phyloP scores from a whole-genome alignment of 768 basidiomycete genomes.

The Lactarius psammicola region DNA sequence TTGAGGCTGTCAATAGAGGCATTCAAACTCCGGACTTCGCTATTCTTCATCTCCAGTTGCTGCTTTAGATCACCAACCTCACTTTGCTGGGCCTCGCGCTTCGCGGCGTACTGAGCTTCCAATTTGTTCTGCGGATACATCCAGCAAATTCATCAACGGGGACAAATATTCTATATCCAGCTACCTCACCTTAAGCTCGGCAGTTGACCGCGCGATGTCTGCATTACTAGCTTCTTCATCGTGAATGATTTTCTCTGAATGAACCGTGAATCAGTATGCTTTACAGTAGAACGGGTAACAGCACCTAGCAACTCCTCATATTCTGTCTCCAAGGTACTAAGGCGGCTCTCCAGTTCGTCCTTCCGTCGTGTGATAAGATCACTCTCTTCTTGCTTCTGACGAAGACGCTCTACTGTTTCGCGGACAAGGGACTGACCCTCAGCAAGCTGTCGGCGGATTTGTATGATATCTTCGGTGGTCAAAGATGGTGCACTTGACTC shows the following conservation, averaged over 20 bases:
- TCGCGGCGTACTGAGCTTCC: constrained; percentile 89
- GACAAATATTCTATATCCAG: constrained; percentile 30
- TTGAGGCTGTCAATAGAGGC: constrained; percentile 89
- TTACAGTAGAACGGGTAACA: constrained; percentile 32
- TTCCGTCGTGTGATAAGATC: constrained; percentile 78
- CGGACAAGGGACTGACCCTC: constrained; percentile 85
- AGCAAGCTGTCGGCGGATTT: constrained; percentile 83
- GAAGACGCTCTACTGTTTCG: constrained; percentile 85
- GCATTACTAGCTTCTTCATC: constrained; percentile 85
- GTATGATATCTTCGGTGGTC: constrained; percentile 71
- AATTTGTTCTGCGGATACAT: constrained; percentile 68
- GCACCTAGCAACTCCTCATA: constrained; percentile 95
- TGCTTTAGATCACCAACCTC: constrained; percentile 87
- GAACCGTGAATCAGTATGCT: constrained; percentile 16
- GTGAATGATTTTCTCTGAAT: constrained; percentile 83
- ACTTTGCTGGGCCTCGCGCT: constrained; percentile 82
- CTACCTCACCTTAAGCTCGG: constrained; percentile 78
- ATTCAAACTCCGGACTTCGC: constrained; percentile 82
- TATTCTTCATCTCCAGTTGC: constrained; percentile 79
- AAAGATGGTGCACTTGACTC: constrained; percentile 53
- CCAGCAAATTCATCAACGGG: constrained; percentile 25
- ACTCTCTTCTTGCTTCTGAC: constrained; percentile 90
- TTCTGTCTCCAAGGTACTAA: constrained; percentile 81
- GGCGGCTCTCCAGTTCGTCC: constrained; percentile 84
- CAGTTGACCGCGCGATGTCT: constrained; percentile 79